phyloP scores from a whole-genome alignment of 305 asterid genomes.

The Rubia balearica region DNA sequence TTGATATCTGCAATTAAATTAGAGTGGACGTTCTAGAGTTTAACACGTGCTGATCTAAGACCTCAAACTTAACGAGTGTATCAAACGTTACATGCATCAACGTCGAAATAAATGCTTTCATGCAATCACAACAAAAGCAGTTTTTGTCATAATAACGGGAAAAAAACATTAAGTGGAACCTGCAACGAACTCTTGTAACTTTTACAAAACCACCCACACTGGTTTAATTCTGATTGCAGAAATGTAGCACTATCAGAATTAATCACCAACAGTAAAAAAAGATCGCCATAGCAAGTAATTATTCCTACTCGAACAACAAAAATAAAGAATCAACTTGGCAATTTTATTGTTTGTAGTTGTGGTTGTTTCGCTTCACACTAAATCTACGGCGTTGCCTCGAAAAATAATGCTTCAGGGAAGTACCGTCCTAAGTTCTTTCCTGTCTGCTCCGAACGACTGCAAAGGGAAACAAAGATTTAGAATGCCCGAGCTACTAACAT shows the following conservation, averaged over 20 bases:
- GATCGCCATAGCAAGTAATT: neutral
- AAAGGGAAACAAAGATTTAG: constrained; percentile 9
- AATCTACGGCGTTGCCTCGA: neutral
- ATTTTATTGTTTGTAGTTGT: constrained; percentile 11
- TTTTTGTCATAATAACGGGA: neutral
- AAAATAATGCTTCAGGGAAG: constrained; percentile 50
- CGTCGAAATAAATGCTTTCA: neutral
- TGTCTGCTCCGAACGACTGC: constrained; percentile 86
- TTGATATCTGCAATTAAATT: neutral
- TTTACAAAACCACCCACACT: neutral
- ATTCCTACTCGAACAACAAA: constrained; percentile 7
- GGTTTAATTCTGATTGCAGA: neutral
- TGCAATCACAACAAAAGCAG: neutral
- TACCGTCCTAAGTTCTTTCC: constrained; percentile 65
- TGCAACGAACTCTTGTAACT: neutral
- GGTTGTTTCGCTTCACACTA: constrained; percentile 1
- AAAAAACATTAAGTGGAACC: neutral
- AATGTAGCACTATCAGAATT: neutral
- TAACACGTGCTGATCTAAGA: neutral
- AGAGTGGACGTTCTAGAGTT: too few relatives aligned
- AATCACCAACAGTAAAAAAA: constrained; percentile 11
- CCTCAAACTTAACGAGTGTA: constrained; percentile 1
- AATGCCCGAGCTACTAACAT: neutral
- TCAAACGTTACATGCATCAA: neutral
- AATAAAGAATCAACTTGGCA: neutral